Evolutionary conservation across 768 basidiomycete genomes (phyloP).

Genomic region (Xerocomellus chrysenteron): DNA sequence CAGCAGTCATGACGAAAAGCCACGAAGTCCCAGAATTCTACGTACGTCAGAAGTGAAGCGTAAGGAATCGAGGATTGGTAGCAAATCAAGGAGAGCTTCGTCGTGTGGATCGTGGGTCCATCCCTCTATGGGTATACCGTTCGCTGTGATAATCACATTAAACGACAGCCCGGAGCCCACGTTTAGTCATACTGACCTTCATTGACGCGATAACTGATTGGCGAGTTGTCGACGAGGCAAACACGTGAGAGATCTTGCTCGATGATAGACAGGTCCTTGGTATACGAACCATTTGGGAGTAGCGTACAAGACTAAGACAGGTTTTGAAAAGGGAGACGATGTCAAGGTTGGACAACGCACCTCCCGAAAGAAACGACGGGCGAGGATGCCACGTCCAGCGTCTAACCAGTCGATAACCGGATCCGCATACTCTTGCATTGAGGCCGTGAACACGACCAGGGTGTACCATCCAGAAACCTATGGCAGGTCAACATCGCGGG

Average conservation of each 20-base stretch:
- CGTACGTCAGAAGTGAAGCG: constrained; percentile 96
- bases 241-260: constrained; percentile 91
- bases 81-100: constrained; percentile 91
- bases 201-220: constrained; percentile 87
- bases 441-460: constrained; percentile 97
- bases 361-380: constrained; percentile 88
- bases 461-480: constrained; percentile 99
- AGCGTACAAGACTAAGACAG: constrained; percentile 80
- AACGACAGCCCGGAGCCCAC: not conserved
- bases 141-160: constrained; percentile 53
- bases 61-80: constrained; percentile 93
- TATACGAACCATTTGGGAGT: constrained; percentile 89
- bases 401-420: constrained; percentile 99
- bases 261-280: constrained; percentile 86
- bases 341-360: constrained; percentile 42
- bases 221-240: constrained; percentile 95
- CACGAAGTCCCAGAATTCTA: constrained; percentile 77
- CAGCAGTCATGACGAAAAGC: constrained; percentile 40
- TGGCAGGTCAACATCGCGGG: constrained; percentile 6
- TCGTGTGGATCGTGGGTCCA: constrained; percentile 98
- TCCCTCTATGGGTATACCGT: constrained; percentile 98
- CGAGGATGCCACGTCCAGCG: constrained; percentile 87
- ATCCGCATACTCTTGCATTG: constrained; percentile 99
- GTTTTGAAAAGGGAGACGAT: not conserved
- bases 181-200: constrained; percentile 60